These are phyloP conservation scores for Suillus subalutaceus DNA, from an alignment of 768 basidiomycete genomes.

Conservation along the genomic window DNA sequence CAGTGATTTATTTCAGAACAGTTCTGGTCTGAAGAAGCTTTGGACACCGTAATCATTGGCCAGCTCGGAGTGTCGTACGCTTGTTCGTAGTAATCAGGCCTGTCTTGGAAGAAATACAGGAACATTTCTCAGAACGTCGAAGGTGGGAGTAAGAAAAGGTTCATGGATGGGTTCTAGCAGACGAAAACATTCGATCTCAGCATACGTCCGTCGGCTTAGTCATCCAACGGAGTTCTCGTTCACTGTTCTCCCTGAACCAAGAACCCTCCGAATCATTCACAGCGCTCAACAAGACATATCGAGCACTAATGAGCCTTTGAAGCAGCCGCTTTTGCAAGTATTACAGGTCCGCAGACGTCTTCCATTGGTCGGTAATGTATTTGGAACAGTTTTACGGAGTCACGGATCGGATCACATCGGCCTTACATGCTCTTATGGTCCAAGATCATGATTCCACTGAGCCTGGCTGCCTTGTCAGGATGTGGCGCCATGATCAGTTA, in stretches of 20 bases:
- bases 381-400: not conserved
- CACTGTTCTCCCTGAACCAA: not conserved
- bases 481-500: not conserved
- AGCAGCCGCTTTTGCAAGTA: not conserved
- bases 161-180: not conserved
- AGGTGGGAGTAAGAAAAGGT: not conserved
- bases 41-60: not conserved
- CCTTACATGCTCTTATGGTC: not conserved
- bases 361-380: constrained; percentile 3
- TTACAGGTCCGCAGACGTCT: not conserved
- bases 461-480: not conserved
- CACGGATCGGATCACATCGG: constrained; percentile 4
- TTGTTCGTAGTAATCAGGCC: not conserved
- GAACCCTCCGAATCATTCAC: not conserved
- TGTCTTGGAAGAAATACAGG: not conserved
- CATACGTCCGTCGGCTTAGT: constrained; percentile 2
- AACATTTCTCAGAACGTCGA: not conserved
- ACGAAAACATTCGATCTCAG: not conserved
- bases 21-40: not conserved
- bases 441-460: not conserved
- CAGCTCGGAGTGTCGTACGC: not conserved
- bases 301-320: not conserved
- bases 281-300: not conserved
- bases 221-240: not conserved
- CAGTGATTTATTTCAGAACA: not conserved